Percentiles rank a stretch among this genome's conserved stretches.
phyloP scores from a whole-genome alignment of 495 filamentous ascomycete species.

The Aspergillus haitiensis region DNA sequence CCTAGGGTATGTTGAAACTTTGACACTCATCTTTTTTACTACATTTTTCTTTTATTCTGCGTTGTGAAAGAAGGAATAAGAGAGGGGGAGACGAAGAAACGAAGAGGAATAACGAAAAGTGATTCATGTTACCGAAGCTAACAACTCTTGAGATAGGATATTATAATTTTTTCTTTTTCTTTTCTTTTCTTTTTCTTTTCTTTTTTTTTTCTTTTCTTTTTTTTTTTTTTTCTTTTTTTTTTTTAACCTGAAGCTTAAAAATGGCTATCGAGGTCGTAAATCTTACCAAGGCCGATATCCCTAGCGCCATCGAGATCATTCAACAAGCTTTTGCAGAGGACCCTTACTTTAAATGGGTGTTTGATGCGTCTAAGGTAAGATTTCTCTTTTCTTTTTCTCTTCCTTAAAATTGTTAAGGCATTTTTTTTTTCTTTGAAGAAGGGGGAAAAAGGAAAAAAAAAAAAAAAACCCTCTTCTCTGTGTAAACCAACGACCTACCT shows the following conservation, averaged over 20 bases:
- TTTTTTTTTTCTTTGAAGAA: too few species aligned
- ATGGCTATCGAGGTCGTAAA: conserved; percentile 59
- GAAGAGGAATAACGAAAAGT: too few species aligned
- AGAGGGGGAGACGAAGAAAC: too few species aligned
- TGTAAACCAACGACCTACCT: background rate
- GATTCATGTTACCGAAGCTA: too few species aligned
- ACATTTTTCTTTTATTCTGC: too few species aligned
- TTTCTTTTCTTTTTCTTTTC: background rate
- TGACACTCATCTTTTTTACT: too few species aligned
- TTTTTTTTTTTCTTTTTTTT: too few species aligned
- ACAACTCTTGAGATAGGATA: too few species aligned
- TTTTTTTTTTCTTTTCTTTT: background rate
- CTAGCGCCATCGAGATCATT: conserved; percentile 56
- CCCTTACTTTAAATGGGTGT: conserved; percentile 66
- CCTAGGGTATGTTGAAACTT: too few species aligned
- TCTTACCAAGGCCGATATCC: conserved; percentile 59
- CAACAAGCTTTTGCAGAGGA: conserved; percentile 64
- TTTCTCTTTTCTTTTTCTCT: background rate
- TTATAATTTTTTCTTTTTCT: background rate
- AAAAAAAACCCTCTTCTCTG: too few species aligned
- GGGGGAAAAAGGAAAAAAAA: too few species aligned
- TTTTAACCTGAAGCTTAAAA: background rate
- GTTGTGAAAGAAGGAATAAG: too few species aligned
- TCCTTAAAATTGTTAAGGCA: background rate
- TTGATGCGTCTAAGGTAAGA: conserved; percentile 51